Evolutionary conservation across 2,329 filamentous ascomycete genomes (phyloP).

Genomic region (Sporothrix variecibatus): DNA sequence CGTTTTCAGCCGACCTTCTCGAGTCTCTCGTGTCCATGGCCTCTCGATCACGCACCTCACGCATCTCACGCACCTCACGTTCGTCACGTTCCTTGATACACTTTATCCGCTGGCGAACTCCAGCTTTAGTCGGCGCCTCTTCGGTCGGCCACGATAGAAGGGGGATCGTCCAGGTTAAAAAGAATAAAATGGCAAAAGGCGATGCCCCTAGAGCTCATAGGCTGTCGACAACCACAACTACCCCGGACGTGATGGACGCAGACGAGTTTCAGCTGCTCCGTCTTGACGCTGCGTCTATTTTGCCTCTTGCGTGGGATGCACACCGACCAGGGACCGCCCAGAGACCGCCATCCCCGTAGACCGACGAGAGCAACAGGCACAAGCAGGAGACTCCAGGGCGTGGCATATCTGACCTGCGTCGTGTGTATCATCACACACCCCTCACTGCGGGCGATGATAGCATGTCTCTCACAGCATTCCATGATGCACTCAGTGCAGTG

Average conservation of each 20-base stretch:
- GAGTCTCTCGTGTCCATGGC: background rate
- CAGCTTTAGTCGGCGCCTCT: background rate
- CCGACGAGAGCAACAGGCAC: background rate
- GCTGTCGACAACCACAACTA: background rate
- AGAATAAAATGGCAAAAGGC: background rate
- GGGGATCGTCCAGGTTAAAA: constrained; percentile 9
- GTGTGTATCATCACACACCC: background rate
- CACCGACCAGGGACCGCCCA: background rate
- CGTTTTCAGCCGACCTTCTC: background rate
- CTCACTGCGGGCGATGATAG: background rate
- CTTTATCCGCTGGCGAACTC: background rate
- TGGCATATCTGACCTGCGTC: background rate
- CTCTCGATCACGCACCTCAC: background rate
- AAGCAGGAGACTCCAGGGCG: background rate
- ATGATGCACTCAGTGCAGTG: background rate
- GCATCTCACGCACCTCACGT: too few relatives aligned
- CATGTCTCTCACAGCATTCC: background rate
- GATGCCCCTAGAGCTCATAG: background rate
- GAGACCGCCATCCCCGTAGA: background rate
- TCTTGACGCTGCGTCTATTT: background rate
- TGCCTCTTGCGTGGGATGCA: constrained; percentile 1
- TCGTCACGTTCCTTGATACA: background rate
- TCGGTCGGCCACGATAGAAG: background rate
- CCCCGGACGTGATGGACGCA: background rate
- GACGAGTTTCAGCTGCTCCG: constrained; percentile 14